Conservation (phyloP, 352 stramenopile genomes). For the Halophytophthora batemanensis region DNA sequence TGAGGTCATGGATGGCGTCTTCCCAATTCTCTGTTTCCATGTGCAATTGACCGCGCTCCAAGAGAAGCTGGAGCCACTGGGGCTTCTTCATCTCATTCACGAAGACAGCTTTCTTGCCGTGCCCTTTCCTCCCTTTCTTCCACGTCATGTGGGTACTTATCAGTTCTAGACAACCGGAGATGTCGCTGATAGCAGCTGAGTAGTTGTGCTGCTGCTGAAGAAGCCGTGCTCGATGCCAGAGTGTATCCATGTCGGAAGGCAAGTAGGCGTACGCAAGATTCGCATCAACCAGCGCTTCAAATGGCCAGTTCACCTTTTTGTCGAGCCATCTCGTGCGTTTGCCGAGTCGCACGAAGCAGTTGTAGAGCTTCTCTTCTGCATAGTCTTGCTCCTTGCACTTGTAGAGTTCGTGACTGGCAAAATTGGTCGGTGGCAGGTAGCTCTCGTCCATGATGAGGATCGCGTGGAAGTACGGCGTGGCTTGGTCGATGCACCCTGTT, state of each 20-base stretch:
- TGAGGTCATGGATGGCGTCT: conserved; percentile 38
- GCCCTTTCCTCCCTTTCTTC: conserved; percentile 30
- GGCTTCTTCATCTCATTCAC: conserved; percentile 31
- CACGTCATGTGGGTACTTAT: conserved; percentile 35
- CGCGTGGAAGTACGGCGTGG: conserved; percentile 44
- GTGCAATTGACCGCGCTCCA: conserved; percentile 34
- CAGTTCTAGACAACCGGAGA: conserved; percentile 39
- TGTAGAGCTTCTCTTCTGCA: conserved; percentile 52
- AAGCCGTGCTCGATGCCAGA: conserved; percentile 46
- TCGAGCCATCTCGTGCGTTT: conserved; percentile 52
- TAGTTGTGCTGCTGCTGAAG: conserved; percentile 39
- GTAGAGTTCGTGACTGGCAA: conserved; percentile 51
- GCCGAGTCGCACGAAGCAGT: conserved; percentile 34
- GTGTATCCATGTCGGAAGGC: conserved; percentile 43
- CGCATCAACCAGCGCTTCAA: conserved; percentile 51
- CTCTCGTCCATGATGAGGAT: conserved; percentile 50
- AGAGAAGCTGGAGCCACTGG: conserved; percentile 47
- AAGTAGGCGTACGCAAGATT: conserved; percentile 50
- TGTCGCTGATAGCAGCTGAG: conserved; percentile 34
- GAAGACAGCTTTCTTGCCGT: conserved; percentile 30
- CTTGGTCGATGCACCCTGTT: conserved; percentile 28
- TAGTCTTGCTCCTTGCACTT: conserved; percentile 55
- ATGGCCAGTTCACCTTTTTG: conserved; percentile 38
- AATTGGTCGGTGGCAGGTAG: conserved; percentile 50
- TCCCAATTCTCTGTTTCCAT: conserved; percentile 43